A percentile compares a stretch with the other conserved stretches of the same genome.
These are phyloP conservation scores for Atractiella rhizophila DNA, from an alignment of 768 basidiomycete genomes.

Conservation along the genomic window DNA sequence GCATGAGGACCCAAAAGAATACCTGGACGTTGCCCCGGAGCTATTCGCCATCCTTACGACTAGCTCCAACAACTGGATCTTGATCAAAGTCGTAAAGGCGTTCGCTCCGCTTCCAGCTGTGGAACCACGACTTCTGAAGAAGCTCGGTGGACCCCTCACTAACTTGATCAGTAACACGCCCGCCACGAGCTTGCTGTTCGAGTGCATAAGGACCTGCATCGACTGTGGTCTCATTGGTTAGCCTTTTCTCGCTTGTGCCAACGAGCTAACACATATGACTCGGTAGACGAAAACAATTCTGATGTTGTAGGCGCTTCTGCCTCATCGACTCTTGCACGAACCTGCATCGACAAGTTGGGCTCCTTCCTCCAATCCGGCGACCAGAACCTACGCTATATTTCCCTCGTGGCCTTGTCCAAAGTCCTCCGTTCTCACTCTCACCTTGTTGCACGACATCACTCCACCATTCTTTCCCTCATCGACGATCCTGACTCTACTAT, in stretches of 20 bases:
- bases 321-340: slow-evolving; percentile 51
- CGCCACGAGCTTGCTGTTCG: slow-evolving; percentile 84
- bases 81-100: slow-evolving; percentile 97
- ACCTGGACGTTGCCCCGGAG: slow-evolving; percentile 55
- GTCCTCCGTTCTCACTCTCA: slow-evolving; percentile 80
- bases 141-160: slow-evolving; percentile 77
- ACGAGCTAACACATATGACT: too few species aligned
- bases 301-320: too few species aligned
- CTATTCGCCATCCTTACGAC: slow-evolving; percentile 78
- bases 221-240: slow-evolving; percentile 95
- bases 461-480: slow-evolving; percentile 64
- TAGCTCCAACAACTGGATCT: slow-evolving; percentile 97
- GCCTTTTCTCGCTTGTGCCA: too few species aligned
- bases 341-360: slow-evolving; percentile 80
- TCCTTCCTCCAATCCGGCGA: slow-evolving; percentile 75
- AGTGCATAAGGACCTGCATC: slow-evolving; percentile 95
- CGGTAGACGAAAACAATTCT: slow-evolving; percentile 34
- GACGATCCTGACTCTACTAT: slow-evolving; percentile 88
- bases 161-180: slow-evolving; percentile 85
- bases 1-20: not conserved
- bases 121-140: slow-evolving; percentile 79
- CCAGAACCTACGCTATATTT: slow-evolving; percentile 97
- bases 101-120: slow-evolving; percentile 77
- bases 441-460: slow-evolving; percentile 71
- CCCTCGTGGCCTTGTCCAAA: slow-evolving; percentile 77